Evolutionary conservation across 75 land plant species (phyloP).

Genomic region (Isoetes taiwanensis): DNA sequence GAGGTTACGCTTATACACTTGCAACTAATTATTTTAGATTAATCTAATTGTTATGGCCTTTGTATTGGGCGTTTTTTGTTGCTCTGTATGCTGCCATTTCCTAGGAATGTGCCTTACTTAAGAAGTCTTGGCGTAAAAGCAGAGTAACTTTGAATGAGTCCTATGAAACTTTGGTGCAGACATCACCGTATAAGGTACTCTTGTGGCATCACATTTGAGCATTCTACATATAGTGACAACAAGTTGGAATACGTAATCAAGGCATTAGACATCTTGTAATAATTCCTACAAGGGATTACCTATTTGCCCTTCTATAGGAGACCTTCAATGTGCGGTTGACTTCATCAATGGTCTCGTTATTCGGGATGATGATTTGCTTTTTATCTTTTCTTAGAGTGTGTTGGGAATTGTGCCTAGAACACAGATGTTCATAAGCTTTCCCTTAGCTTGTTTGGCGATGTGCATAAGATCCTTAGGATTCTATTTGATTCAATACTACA

Average conservation of each 20-base stretch:
- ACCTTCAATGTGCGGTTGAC: constrained; percentile 68
- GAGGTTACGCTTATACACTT: too few relatives aligned
- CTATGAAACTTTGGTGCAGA: constrained; percentile 80
- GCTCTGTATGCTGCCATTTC: constrained; percentile 91
- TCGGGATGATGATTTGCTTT: too few relatives aligned
- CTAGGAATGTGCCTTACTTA: constrained; percentile 58
- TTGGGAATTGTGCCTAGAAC: too few relatives aligned
- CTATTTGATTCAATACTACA: too few relatives aligned
- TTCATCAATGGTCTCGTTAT: constrained; percentile 93
- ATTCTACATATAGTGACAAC: too few relatives aligned
- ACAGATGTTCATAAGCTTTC: too few relatives aligned
- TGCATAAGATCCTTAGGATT: too few relatives aligned
- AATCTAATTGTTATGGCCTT: not conserved
- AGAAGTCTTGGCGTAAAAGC: constrained; percentile 70
- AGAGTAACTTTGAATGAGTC: constrained; percentile 78
- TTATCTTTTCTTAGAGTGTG: too few relatives aligned
- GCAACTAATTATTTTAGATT: too few relatives aligned
- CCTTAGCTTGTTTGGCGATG: too few relatives aligned
- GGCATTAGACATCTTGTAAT: constrained; percentile 66
- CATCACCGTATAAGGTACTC: constrained; percentile 59
- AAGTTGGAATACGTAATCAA: constrained; percentile 60
- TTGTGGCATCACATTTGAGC: too few relatives aligned
- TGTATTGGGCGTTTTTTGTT: constrained; percentile 64
- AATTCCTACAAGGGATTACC: constrained; percentile 93
- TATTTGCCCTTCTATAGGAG: constrained; percentile 68